Evolutionary conservation across 306 rosid genomes (phyloP), one percentile per base, ranked within the genome.

Genomic region (Cicer judaicum): DNA sequence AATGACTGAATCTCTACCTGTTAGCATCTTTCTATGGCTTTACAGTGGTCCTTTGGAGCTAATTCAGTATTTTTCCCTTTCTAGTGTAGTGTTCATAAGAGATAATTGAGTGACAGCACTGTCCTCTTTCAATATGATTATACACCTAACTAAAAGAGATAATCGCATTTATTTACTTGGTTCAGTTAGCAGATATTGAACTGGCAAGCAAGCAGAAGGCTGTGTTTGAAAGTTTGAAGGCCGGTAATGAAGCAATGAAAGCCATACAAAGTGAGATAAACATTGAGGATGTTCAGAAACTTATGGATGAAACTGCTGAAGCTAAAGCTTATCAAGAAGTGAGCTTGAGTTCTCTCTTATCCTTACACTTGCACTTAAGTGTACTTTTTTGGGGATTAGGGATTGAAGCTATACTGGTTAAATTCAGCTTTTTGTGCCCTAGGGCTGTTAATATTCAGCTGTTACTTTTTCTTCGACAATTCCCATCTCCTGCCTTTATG

Each of bases 281-380:
- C 85, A 73, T 89, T n/a, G 98, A 91, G 1, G 98, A 93, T 84
- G 97, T 93, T 47, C 98, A 91, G 73, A 93, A 89, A 79, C 90
- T 93, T 66, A 80, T 93, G 94, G 98, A 93, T 75, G 97, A 93
- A 70, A 85, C 96, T 5, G 93, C 87, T 46, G 97, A 93, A 84
- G 98, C 98, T 59, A 93, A 87, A 82, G 97, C 96, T 79, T 93
- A 93, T 82, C 98, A 91, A 90, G 98, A 93, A 84, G 98, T 93
- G 77, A 91, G 97, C 62, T 83, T 76, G 21, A 74, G 44, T 74
- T 75, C 49, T 64, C 61, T 36, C 64, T 61, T 70, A 15, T 57
- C 61, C 70, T 52, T 52, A 52, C 38, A 42, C 11, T 36, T 81
- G 49, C 8, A 69, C 74, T 65, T 16, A 18, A 72, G 46, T 49